These are phyloP conservation scores for Aspergillus brunneoviolaceus DNA, from an alignment of 2,329 filamentous ascomycete genomes.

Conservation along the genomic window DNA sequence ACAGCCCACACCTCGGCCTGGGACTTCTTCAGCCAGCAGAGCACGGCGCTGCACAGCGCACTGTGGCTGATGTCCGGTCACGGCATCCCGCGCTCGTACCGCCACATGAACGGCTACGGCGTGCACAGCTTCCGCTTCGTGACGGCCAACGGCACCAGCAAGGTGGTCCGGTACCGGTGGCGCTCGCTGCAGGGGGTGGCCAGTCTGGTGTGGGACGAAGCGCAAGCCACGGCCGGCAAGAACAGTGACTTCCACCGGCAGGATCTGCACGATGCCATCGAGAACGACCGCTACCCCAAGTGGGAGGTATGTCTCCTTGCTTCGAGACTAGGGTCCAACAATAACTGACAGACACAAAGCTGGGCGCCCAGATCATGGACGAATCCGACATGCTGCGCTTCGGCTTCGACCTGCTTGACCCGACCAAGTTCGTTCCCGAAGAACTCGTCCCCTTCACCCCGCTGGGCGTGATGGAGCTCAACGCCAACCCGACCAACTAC, in stretches of 20 bases:
- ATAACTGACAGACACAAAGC: conserved; percentile 16
- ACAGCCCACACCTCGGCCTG: conserved; percentile 53
- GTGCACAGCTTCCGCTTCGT: conserved; percentile 42
- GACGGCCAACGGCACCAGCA: conserved; percentile 34
- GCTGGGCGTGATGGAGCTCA: conserved; percentile 67
- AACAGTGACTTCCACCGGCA: conserved; percentile 69
- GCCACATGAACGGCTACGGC: conserved; percentile 40
- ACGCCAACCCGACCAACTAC: conserved; percentile 70
- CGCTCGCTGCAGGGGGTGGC: conserved; percentile 37
- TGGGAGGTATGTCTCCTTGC: conserved; percentile 55
- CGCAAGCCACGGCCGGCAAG: conserved; percentile 65
- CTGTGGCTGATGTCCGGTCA: conserved; percentile 42
- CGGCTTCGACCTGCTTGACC: conserved; percentile 70
- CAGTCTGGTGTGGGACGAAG: conserved; percentile 69
- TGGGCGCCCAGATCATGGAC: conserved; percentile 67
- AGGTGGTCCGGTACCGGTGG: conserved; percentile 43
- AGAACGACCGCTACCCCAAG: conserved; percentile 63
- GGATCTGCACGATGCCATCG: conserved; percentile 70
- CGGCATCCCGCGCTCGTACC: conserved; percentile 40
- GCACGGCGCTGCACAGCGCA: conserved; percentile 48
- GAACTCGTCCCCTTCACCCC: conserved; percentile 66
- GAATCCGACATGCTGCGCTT: conserved; percentile 64
- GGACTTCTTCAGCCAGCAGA: conserved; percentile 42
- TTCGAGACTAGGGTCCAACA: no score
- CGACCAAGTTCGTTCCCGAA: conserved; percentile 73